These are phyloP conservation scores for Coleophoma eucalyptorum DNA, from an alignment of 2,329 filamentous ascomycete species.

Conservation along the genomic window DNA sequence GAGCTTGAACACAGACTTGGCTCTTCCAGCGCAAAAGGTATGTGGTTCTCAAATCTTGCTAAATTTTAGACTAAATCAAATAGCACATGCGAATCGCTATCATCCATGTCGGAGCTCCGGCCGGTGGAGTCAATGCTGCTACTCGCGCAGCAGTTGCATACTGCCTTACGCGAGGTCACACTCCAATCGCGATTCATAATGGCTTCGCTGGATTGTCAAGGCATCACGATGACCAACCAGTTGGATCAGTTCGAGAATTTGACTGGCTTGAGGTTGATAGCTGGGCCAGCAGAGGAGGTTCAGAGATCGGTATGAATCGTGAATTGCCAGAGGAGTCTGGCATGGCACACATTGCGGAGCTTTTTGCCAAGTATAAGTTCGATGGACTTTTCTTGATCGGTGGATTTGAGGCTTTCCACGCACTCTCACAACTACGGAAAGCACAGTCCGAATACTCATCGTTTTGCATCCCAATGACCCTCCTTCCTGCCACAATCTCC, in stretches of 20 bases:
- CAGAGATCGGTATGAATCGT: conserved; percentile 96
- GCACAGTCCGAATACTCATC: conserved; percentile 74
- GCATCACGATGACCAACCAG: conserved; percentile 79
- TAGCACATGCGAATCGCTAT: conserved; percentile 91
- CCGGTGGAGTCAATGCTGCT: conserved; percentile 97
- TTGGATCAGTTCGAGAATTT: conserved; percentile 80
- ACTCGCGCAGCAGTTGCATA: conserved; percentile 91
- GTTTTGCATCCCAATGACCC: conserved; percentile 87
- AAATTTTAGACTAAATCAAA: conserved; percentile 23
- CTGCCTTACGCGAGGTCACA: conserved; percentile 88
- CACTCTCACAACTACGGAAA: conserved; percentile 81
- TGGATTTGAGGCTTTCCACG: conserved; percentile 95
- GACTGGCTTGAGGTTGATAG: conserved; percentile 91
- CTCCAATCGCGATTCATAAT: conserved; percentile 89
- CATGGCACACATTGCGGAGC: conserved; percentile 75
- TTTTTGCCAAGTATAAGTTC: conserved; percentile 83
- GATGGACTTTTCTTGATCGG: conserved; percentile 90
- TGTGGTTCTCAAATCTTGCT: conserved; percentile 20
- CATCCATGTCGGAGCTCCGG: conserved; percentile 93
- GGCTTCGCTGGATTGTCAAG: conserved; percentile 92
- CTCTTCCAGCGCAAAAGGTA: conserved; percentile 69
- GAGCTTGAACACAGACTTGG: conserved; percentile 61
- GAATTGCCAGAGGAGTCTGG: conserved; percentile 83
- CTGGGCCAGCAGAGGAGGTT: conserved; percentile 96
- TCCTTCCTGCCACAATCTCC: conserved; percentile 94